Conservation (phyloP, 257 asterid genomes). For the Solanum pennellii region DNA sequence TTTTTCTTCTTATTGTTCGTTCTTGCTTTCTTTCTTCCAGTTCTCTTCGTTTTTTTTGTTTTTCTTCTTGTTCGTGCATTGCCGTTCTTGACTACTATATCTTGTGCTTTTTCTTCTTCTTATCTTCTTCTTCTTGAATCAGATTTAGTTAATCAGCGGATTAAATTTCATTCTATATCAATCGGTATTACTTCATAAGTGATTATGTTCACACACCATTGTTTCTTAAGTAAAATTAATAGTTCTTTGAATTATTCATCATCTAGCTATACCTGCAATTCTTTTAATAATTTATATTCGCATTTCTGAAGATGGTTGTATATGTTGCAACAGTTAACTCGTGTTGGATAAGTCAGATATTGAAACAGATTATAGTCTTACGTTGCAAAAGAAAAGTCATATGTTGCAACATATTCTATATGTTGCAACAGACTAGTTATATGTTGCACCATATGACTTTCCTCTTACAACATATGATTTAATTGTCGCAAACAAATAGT, state of each 20-base stretch:
- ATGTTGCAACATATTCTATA: no score
- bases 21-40: neutral
- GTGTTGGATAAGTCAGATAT: neutral
- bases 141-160: neutral
- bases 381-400: neutral
- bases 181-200: neutral
- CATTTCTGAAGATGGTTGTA: neutral
- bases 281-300: no score
- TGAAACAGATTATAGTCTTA: neutral
- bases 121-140: neutral
- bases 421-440: no score
- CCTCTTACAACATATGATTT: no score
- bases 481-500: no score
- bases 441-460: no score
- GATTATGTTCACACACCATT: neutral
- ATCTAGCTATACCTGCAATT: neutral
- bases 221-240: no score
- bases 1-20: neutral
- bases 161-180: no score
- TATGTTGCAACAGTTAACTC: neutral
- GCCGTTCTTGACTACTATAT: neutral
- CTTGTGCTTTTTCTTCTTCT: no score
- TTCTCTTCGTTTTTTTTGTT: neutral
- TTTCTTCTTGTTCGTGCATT: neutral
- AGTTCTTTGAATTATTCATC: no score